Evolutionary conservation across 2,329 filamentous ascomycete species (phyloP).

Genomic region (Dactylellina leptospora): DNA sequence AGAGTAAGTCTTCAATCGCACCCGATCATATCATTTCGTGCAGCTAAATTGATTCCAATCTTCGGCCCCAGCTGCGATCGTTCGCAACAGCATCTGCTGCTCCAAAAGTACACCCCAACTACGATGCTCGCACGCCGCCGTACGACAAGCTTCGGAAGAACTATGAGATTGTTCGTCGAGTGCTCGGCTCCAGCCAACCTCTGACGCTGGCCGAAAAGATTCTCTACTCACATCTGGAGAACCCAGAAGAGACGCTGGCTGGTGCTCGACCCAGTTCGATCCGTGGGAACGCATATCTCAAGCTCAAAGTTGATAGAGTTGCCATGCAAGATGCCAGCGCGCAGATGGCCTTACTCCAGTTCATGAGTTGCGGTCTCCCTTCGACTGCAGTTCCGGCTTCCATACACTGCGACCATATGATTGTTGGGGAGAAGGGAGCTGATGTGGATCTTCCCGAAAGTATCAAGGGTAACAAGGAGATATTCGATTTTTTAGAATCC

Average conservation of each 20-base stretch:
- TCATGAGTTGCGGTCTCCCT: conserved; percentile 94
- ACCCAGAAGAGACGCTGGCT: conserved; percentile 81
- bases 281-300: conserved; percentile 87
- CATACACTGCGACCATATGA: conserved; percentile 99
- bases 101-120: conserved; percentile 58
- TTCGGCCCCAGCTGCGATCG: conserved; percentile 12
- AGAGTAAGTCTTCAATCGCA: conserved; percentile 21
- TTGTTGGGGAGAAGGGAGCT: conserved; percentile 91
- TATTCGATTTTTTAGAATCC: conserved; percentile 96
- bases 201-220: conserved; percentile 98
- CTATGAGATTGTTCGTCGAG: conserved; percentile 76
- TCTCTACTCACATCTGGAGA: conserved; percentile 92
- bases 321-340: conserved; percentile 99
- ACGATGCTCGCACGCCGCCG: conserved; percentile 72
- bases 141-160: conserved; percentile 83
- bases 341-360: conserved; percentile 97
- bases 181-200: conserved; percentile 71
- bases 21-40: no score
- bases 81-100: conserved; percentile 36
- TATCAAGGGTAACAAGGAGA: conserved; percentile 91
- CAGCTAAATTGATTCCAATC: neutral
- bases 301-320: conserved; percentile 95
- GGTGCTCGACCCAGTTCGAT: conserved; percentile 86
- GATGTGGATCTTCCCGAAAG: conserved; percentile 83
- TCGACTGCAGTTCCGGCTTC: conserved; percentile 92